A percentile compares a stretch with the other conserved stretches of the same genome.
These are phyloP conservation scores for Miscanthus sacchariflorus DNA, from an alignment of 202 grass and related monocot genomes.

Conservation along the genomic window DNA sequence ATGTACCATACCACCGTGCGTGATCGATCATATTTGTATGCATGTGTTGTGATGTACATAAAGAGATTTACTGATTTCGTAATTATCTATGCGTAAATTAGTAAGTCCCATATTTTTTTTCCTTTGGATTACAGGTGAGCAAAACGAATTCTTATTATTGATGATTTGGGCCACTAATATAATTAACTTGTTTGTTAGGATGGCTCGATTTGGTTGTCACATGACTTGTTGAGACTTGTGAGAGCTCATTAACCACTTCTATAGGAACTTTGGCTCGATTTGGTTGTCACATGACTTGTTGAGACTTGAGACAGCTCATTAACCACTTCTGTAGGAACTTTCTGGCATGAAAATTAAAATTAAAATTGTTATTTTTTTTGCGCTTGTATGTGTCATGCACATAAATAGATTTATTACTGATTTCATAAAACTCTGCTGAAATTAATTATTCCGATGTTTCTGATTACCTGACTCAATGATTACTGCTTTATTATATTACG, in stretches of 20 bases:
- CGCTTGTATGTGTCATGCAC: neutral
- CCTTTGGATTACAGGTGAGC: neutral
- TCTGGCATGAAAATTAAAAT: neutral
- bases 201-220: neutral
- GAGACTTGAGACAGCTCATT: too few relatives aligned
- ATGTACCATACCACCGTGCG: neutral
- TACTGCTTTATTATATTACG: neutral
- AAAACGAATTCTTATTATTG: neutral
- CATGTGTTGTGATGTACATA: neutral
- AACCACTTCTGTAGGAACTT: neutral
- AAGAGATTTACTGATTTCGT: conserved; percentile 1
- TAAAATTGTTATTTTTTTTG: neutral
- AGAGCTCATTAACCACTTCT: too few relatives aligned
- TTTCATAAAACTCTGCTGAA: neutral
- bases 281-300: neutral
- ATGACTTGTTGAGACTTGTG: neutral
- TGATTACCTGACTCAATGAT: neutral
- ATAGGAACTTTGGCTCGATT: neutral
- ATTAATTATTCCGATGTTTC: neutral
- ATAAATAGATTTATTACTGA: neutral
- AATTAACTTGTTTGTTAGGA: too few relatives aligned
- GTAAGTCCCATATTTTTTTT: neutral
- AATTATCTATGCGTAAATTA: neutral
- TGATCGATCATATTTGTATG: neutral
- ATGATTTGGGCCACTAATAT: too few relatives aligned